Percentiles rank a stretch among this genome's conserved stretches.
Evolutionary conservation across 805 yeast genomes (phyloP).

Genomic region (Cyberlindnera petersonii): DNA sequence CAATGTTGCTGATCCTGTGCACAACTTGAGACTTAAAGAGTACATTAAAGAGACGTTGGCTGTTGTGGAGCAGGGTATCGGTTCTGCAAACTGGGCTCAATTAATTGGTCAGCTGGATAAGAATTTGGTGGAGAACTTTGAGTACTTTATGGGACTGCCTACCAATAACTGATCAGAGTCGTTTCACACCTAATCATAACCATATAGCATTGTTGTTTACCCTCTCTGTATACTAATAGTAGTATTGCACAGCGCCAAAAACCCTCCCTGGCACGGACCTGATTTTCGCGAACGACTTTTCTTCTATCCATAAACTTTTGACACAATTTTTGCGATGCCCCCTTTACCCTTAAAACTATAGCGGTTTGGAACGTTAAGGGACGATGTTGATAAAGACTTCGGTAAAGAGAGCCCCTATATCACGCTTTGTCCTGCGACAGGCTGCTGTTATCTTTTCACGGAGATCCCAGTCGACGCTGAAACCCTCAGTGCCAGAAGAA

Average conservation of each 20-base stretch:
- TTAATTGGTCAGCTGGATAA: slow-evolving; percentile 12
- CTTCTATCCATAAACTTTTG: no score
- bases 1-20: slow-evolving; percentile 47
- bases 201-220: no score
- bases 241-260: no score
- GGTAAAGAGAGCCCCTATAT: not conserved
- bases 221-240: no score
- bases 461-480: slow-evolving; percentile 2
- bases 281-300: no score
- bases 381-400: not conserved
- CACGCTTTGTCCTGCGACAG: not conserved
- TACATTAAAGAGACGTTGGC: slow-evolving; percentile 35
- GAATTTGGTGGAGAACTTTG: slow-evolving; percentile 24
- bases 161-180: slow-evolving; percentile 6
- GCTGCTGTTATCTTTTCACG: not conserved
- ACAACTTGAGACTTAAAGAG: slow-evolving; percentile 45
- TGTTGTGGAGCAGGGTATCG: slow-evolving; percentile 12
- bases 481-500: not conserved
- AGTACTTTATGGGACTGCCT: slow-evolving; percentile 20
- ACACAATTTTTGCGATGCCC: no score
- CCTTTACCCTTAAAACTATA: no score
- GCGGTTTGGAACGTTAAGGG: not conserved
- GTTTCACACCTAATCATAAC: no score
- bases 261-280: no score
- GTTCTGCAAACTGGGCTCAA: slow-evolving; percentile 9